Conservation (phyloP, 2,329 filamentous ascomycete genomes). For the Colletotrichum trifolii region DNA sequence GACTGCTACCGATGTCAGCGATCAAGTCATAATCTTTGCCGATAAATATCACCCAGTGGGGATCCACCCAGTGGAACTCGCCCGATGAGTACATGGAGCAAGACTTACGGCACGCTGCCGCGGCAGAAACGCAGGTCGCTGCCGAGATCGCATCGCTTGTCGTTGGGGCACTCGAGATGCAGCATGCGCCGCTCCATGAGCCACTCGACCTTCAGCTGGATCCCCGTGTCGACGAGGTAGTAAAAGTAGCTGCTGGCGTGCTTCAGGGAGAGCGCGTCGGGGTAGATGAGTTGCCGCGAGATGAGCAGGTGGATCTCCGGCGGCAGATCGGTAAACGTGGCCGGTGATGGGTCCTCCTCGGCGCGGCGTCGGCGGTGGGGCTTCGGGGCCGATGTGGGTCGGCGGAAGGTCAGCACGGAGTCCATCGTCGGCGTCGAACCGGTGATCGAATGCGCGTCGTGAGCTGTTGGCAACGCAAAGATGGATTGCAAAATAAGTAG, state of each 20-base stretch:
- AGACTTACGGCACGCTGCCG: conserved; percentile 65
- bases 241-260: conserved; percentile 74
- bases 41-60: too few relatives aligned
- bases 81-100: too few relatives aligned
- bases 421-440: conserved; percentile 19
- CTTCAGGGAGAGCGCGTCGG: conserved; percentile 77
- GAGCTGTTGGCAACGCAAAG: not conserved
- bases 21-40: not conserved
- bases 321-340: conserved; percentile 64
- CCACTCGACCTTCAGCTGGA: conserved; percentile 76
- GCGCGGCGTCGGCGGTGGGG: not conserved
- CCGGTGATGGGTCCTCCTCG: not conserved
- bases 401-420: conserved; percentile 6
- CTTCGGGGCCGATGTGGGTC: not conserved
- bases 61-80: too few relatives aligned
- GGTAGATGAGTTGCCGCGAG: conserved; percentile 70
- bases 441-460: not conserved
- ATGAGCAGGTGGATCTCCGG: conserved; percentile 76
- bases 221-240: conserved; percentile 71
- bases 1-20: conserved; percentile 46
- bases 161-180: conserved; percentile 74
- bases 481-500: too few relatives aligned
- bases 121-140: conserved; percentile 71
- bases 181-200: conserved; percentile 71
- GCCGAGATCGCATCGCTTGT: conserved; percentile 65